phyloP scores from a whole-genome alignment of 2,329 filamentous ascomycete species.

The Colletotrichum tropicicola region DNA sequence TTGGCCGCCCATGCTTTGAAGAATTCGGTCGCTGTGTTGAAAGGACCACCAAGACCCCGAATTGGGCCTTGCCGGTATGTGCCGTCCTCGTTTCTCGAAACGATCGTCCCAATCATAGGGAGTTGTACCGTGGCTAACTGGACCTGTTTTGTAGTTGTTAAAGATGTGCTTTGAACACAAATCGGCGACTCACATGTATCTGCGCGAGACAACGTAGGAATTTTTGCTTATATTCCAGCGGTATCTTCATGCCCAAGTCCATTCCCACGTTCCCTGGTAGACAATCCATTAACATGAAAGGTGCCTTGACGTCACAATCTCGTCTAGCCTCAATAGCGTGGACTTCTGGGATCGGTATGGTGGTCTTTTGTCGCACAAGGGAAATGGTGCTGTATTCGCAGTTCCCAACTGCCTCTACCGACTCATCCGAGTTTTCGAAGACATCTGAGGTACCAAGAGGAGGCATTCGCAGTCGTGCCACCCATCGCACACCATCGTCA shows the following conservation, averaged over 20 bases:
- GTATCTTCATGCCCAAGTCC: not conserved
- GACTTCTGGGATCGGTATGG: not conserved
- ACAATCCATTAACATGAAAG: slow-evolving; percentile 6
- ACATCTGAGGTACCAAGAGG: not conserved
- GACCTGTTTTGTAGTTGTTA: not conserved
- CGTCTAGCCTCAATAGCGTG: not conserved
- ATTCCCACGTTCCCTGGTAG: slow-evolving; percentile 4
- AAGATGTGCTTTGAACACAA: not conserved
- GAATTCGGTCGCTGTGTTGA: not conserved
- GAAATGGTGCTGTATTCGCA: slow-evolving; percentile 5
- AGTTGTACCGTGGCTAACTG: not conserved
- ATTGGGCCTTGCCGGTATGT: not conserved
- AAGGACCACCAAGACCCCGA: not conserved
- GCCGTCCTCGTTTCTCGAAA: not conserved
- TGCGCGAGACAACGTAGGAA: not conserved
- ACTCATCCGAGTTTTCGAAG: not conserved
- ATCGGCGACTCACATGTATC: not conserved
- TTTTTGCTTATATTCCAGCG: not conserved
- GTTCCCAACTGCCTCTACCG: not conserved
- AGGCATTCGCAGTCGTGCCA: not conserved
- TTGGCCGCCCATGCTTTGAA: slow-evolving; percentile 2
- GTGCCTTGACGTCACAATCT: not conserved
- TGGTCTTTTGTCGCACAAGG: not conserved
- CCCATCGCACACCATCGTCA: not conserved
- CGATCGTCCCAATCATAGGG: not conserved